These are phyloP conservation scores for Orychophragmus violaceus DNA, from an alignment of 345 rosid species.

Conservation along the genomic window DNA sequence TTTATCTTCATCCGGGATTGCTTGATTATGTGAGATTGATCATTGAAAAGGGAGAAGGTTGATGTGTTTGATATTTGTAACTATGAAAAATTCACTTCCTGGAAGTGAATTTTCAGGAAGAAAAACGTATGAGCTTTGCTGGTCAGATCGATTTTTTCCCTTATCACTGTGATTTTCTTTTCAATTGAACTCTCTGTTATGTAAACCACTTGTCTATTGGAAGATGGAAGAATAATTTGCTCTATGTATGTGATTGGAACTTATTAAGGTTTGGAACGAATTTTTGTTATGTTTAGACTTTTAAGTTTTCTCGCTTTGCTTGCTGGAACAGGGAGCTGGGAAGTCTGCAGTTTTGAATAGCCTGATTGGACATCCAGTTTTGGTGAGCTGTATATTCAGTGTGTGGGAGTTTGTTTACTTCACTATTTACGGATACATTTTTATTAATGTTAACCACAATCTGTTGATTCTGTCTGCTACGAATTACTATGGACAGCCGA, in stretches of 20 bases:
- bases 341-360: slow-evolving; percentile 92
- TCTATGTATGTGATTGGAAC: not conserved
- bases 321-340: slow-evolving; percentile 80
- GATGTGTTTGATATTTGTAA: slow-evolving; percentile 6
- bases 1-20: not conserved
- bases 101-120: not conserved
- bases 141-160: not conserved
- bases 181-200: not conserved
- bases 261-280: not conserved
- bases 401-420: not conserved
- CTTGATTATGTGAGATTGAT: not conserved
- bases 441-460: not conserved
- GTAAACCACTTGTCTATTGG: not conserved
- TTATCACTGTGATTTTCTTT: not conserved
- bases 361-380: slow-evolving; percentile 87
- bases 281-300: not conserved
- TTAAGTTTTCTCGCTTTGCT: slow-evolving; percentile 1
- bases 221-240: not conserved
- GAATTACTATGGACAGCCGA: slow-evolving; percentile 51
- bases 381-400: slow-evolving; percentile 46
- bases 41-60: not conserved
- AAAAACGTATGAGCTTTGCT: not conserved
- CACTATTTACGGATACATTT: not conserved
- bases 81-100: not conserved
- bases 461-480: slow-evolving; percentile 9